Evolutionary conservation across 305 asterid species (phyloP).

Genomic region (Fraxinus velutina): DNA sequence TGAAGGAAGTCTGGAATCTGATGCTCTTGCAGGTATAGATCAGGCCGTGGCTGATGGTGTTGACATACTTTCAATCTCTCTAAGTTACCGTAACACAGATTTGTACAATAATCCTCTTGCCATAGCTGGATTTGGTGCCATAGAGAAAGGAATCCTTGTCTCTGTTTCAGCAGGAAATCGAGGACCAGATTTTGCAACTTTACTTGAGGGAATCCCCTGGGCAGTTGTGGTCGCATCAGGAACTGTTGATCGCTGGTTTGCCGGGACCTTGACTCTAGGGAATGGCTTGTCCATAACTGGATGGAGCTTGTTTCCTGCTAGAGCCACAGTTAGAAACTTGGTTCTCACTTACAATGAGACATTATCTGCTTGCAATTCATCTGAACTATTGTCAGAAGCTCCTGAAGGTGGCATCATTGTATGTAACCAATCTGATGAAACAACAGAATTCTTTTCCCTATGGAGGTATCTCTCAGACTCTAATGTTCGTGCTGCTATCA

Average conservation of each 20-base stretch:
- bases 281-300: constrained; percentile 35
- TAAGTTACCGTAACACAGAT: not conserved
- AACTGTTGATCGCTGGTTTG: constrained; percentile 44
- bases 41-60: constrained; percentile 39
- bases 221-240: constrained; percentile 44
- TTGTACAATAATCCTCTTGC: constrained; percentile 39
- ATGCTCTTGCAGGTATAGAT: constrained; percentile 26
- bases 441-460: not conserved
- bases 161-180: constrained; percentile 40
- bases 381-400: constrained; percentile 18
- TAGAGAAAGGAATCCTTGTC: constrained; percentile 41
- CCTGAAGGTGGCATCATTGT: constrained; percentile 30
- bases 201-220: constrained; percentile 45
- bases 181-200: constrained; percentile 16
- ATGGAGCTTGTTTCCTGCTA: constrained; percentile 41
- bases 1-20: constrained; percentile 16
- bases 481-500: constrained; percentile 16
- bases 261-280: constrained; percentile 40
- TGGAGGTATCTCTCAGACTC: not conserved
- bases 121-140: constrained; percentile 46
- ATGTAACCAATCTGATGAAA: constrained; percentile 26
- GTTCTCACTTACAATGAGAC: constrained; percentile 33
- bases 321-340: constrained; percentile 28
- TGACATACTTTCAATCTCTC: constrained; percentile 38
- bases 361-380: constrained; percentile 23